These are phyloP conservation scores for Crithidia expoeki DNA, from an alignment of 208 protist genomes.

Conservation along the genomic window DNA sequence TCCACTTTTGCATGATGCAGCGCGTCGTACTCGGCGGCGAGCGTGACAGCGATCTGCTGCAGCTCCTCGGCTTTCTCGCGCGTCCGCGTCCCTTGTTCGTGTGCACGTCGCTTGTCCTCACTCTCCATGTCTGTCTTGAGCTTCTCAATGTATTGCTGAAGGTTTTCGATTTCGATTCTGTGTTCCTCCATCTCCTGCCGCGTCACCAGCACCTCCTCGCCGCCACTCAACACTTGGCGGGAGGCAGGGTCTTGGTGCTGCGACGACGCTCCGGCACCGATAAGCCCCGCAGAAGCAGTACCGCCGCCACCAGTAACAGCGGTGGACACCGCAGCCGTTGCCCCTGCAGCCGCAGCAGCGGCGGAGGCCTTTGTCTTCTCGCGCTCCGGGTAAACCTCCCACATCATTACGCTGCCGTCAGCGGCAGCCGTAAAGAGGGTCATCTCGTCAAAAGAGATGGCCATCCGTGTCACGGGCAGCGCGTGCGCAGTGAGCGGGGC, in stretches of 20 bases:
- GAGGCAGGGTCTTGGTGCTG: constrained; percentile 33
- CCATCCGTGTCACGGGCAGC: constrained; percentile 77
- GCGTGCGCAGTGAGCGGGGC: constrained; percentile 71
- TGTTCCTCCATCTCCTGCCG: constrained; percentile 94
- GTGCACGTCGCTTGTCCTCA: constrained; percentile 92
- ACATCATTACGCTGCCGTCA: constrained; percentile 92
- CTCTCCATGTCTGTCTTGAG: constrained; percentile 94
- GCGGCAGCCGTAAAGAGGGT: constrained; percentile 89
- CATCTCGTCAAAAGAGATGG: constrained; percentile 91
- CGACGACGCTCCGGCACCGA: background rate
- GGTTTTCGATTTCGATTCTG: constrained; percentile 73
- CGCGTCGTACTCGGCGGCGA: constrained; percentile 79
- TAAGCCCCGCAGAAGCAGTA: background rate
- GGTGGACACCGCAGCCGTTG: constrained; percentile 13
- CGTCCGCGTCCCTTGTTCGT: constrained; percentile 92
- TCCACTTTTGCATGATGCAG: constrained; percentile 88
- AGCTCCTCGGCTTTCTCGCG: constrained; percentile 92
- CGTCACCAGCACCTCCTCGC: constrained; percentile 95
- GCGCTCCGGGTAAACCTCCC: constrained; percentile 84
- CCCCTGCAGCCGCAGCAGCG: constrained; percentile 10
- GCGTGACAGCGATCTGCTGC: constrained; percentile 69
- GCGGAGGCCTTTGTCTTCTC: constrained; percentile 39
- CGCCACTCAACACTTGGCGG: constrained; percentile 16
- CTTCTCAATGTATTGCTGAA: constrained; percentile 90
- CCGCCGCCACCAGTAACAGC: too few species aligned